Conservation (phyloP, 495 filamentous ascomycete genomes). For the Podospora bellae-mahoneyi region DNA sequence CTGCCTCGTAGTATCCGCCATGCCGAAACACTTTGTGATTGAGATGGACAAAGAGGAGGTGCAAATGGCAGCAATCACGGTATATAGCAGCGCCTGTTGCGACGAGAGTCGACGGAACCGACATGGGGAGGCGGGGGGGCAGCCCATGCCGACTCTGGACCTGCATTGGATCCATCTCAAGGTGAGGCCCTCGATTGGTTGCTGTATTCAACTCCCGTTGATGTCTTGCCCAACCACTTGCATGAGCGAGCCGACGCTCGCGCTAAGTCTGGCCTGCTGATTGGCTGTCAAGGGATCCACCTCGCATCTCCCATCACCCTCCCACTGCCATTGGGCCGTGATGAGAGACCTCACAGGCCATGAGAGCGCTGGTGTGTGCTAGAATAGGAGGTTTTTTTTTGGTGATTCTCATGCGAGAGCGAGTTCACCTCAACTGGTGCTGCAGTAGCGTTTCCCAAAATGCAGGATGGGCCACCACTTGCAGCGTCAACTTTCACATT, state of each 20-base stretch:
- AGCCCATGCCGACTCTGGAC: conserved; percentile 11
- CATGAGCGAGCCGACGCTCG: conserved; percentile 7
- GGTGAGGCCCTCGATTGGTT: conserved; percentile 12
- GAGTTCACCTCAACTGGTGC: neutral
- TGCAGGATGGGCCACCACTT: neutral
- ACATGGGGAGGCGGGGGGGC: conserved; percentile 23
- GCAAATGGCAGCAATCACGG: conserved; percentile 28
- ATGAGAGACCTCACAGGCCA: neutral
- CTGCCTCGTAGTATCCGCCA: conserved; percentile 39
- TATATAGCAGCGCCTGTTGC: conserved; percentile 58
- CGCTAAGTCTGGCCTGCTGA: conserved; percentile 1
- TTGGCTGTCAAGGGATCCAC: neutral
- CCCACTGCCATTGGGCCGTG: neutral
- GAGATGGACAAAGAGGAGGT: conserved; percentile 36
- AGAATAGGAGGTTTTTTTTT: neutral
- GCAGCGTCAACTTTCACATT: neutral
- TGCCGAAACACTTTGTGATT: conserved; percentile 48
- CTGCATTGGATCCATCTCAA: conserved; percentile 3
- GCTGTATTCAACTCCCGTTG: neutral
- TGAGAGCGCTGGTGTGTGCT: neutral
- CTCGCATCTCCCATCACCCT: neutral
- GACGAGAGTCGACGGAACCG: conserved; percentile 36
- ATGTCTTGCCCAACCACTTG: conserved; percentile 3
- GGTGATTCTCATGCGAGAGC: neutral
- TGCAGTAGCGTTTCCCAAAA: conserved; percentile 3